These are phyloP conservation scores for Termitomyces eurrhizus DNA, from an alignment of 768 basidiomycete genomes.

Conservation along the genomic window DNA sequence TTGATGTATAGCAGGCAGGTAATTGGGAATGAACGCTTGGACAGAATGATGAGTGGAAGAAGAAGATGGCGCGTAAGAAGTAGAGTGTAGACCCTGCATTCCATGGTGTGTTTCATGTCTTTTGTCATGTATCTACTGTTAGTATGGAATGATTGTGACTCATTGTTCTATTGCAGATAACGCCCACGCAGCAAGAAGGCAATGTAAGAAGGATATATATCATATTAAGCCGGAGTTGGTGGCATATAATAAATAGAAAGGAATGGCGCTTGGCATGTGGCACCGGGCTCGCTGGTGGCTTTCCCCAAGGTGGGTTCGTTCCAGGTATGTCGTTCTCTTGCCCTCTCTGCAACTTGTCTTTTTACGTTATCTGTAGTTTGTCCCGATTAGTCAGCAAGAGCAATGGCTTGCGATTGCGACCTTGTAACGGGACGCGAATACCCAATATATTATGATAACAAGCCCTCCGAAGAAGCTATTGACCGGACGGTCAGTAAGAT, in stretches of 20 bases:
- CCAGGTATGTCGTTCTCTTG: slow-evolving; percentile 26
- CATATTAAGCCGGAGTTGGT: slow-evolving; percentile 83
- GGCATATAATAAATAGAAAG: slow-evolving; percentile 88
- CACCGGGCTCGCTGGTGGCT: slow-evolving; percentile 61
- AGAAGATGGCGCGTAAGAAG: slow-evolving; percentile 77
- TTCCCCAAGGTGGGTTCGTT: slow-evolving; percentile 47
- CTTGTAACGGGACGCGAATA: slow-evolving; percentile 89
- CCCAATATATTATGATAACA: slow-evolving; percentile 92
- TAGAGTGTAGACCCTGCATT: slow-evolving; percentile 88
- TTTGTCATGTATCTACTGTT: slow-evolving; percentile 4
- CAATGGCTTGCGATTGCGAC: slow-evolving; percentile 73
- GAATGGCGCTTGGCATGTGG: slow-evolving; percentile 72
- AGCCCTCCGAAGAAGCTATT: slow-evolving; percentile 93
- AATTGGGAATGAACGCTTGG: slow-evolving; percentile 96
- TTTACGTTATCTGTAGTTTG: slow-evolving; percentile 32
- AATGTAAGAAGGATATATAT: slow-evolving; percentile 92
- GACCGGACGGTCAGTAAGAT: slow-evolving; percentile 90
- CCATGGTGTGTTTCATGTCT: slow-evolving; percentile 59
- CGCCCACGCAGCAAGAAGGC: slow-evolving; percentile 80
- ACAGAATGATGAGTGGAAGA: slow-evolving; percentile 96
- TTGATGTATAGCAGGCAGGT: slow-evolving; percentile 85
- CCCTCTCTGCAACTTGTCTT: neutral
- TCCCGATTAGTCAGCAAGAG: slow-evolving; percentile 56
- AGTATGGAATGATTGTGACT: neutral
- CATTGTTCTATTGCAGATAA: slow-evolving; percentile 56